Evolutionary conservation across 805 yeast species (phyloP).

Genomic region (Cyberlindnera xishuangbannaensis): DNA sequence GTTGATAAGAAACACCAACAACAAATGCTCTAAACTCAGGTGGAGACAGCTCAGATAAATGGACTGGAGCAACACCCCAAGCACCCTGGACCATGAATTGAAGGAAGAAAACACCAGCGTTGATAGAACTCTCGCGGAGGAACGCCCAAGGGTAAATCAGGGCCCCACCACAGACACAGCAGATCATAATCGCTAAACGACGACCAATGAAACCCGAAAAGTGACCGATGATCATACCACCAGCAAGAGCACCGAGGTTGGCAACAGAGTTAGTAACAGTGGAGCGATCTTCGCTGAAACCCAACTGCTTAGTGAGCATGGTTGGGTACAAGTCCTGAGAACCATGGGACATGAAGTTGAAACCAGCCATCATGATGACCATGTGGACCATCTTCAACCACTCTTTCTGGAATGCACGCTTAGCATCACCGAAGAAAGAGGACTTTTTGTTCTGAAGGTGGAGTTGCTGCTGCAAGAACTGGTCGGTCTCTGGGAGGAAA

Average conservation of each 20-base stretch:
- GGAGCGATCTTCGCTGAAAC: constrained; percentile 35
- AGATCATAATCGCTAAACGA: constrained; percentile 44
- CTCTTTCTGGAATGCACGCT: constrained; percentile 35
- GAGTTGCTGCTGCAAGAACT: constrained; percentile 38
- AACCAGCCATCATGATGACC: constrained; percentile 56
- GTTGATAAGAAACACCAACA: constrained; percentile 58
- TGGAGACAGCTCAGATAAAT: constrained; percentile 55
- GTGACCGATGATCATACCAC: constrained; percentile 53
- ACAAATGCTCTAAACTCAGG: constrained; percentile 59
- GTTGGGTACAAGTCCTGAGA: constrained; percentile 62
- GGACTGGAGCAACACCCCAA: constrained; percentile 64
- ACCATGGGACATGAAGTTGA: constrained; percentile 58
- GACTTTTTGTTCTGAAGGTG: constrained; percentile 28
- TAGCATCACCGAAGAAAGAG: constrained; percentile 29
- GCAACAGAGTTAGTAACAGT: constrained; percentile 55
- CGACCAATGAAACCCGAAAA: constrained; percentile 50
- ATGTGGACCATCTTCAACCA: constrained; percentile 56
- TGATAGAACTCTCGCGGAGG: constrained; percentile 39
- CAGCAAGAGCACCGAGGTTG: constrained; percentile 51
- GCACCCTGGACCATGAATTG: constrained; percentile 65
- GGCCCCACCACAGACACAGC: constrained; percentile 53
- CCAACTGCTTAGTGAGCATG: constrained; percentile 40
- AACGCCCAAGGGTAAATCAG: constrained; percentile 61
- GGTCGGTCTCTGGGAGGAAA: constrained; percentile 46
- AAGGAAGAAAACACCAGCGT: constrained; percentile 55